Conservation (phyloP, 176 grass and related monocot genomes). For the Phoenix roebelenii region DNA sequence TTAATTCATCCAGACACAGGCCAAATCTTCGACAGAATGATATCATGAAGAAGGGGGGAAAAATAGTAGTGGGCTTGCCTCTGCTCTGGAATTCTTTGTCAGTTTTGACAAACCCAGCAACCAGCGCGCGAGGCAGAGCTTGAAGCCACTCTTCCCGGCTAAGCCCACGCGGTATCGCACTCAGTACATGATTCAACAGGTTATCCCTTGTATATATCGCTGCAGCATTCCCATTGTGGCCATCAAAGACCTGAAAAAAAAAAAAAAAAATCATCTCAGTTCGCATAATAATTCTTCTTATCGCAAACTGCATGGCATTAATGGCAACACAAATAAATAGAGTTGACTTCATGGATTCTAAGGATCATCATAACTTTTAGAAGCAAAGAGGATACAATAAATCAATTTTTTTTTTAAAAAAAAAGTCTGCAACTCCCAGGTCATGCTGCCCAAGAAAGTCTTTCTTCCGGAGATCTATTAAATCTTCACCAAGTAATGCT, state of each 20-base stretch:
- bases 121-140: slow-evolving; percentile 59
- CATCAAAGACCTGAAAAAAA: slow-evolving; percentile 64
- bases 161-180: slow-evolving; percentile 55
- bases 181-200: slow-evolving; percentile 75
- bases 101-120: slow-evolving; percentile 79
- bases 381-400: too few species aligned
- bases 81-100: slow-evolving; percentile 89
- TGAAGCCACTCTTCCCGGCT: slow-evolving; percentile 84
- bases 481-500: too few species aligned
- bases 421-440: too few species aligned
- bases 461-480: too few species aligned
- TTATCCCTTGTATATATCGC: slow-evolving; percentile 96
- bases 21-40: neutral
- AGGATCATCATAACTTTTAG: too few species aligned
- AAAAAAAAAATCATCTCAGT: neutral
- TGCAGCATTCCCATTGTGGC: slow-evolving; percentile 83
- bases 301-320: too few species aligned
- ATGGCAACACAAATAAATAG: too few species aligned
- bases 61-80: slow-evolving; percentile 33
- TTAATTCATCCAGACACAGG: neutral
- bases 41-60: neutral
- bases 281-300: neutral
- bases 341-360: too few species aligned
- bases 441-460: too few species aligned
- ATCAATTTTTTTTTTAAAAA: too few species aligned